Conservation (phyloP, 305 asterid genomes). For the Fraxinus velutina region DNA sequence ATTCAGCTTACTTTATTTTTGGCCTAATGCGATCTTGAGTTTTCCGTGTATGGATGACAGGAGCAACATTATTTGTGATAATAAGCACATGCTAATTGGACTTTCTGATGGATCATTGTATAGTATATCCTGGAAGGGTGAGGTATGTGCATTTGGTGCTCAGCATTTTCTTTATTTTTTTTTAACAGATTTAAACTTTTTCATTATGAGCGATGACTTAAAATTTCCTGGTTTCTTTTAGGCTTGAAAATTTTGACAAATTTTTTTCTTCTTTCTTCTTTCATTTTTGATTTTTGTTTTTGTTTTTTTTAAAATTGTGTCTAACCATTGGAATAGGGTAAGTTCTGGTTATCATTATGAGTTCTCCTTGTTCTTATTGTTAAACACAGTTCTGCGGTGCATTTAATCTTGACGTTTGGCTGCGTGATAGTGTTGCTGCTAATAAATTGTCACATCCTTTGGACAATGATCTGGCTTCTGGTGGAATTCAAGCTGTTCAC, state of each 20-base stretch:
- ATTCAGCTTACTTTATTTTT: constrained; percentile 8
- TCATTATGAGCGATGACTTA: background rate
- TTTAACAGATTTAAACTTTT: background rate
- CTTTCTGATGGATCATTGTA: constrained; percentile 96
- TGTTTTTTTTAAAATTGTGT: background rate
- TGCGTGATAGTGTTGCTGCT: constrained; percentile 39
- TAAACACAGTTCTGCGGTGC: constrained; percentile 72
- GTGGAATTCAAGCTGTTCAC: constrained; percentile 40
- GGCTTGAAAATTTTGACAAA: background rate
- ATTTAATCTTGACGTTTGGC: constrained; percentile 51
- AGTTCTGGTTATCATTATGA: constrained; percentile 4
- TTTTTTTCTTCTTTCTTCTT: background rate
- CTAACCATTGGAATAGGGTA: constrained; percentile 17
- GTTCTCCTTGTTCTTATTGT: constrained; percentile 17
- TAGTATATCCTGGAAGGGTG: constrained; percentile 98
- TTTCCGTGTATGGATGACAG: constrained; percentile 43
- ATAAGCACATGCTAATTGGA: constrained; percentile 80
- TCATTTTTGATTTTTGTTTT: background rate
- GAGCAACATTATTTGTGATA: constrained; percentile 97
- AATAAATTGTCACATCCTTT: constrained; percentile 43
- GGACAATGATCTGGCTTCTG: constrained; percentile 58
- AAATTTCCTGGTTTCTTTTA: constrained; percentile 5
- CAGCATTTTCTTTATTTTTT: constrained; percentile 13
- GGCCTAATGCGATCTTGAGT: constrained; percentile 10
- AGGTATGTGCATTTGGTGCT: constrained; percentile 57